phyloP scores from a whole-genome alignment of 352 stramenopile species.

The Thraustochytrium sp. region DNA sequence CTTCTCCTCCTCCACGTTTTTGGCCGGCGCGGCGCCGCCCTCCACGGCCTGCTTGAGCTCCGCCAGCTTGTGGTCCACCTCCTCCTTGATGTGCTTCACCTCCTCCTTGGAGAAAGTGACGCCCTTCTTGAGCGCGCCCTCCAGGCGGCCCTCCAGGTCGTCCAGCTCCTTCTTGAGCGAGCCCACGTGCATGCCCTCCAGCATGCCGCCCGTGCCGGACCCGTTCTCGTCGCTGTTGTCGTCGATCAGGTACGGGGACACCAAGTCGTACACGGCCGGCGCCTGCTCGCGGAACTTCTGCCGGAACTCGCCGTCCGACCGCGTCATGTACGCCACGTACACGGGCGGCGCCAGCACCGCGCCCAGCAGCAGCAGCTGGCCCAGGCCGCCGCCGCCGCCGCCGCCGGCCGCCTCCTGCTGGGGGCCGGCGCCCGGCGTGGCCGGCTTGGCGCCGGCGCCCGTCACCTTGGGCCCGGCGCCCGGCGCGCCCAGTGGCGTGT shows the following conservation, averaged over 20 bases:
- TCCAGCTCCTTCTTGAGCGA: neutral
- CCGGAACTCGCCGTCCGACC: neutral
- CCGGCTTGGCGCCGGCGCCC: neutral
- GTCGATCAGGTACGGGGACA: slow-evolving; percentile 4
- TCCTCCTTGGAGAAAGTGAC: slow-evolving; percentile 25
- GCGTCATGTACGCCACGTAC: slow-evolving; percentile 22
- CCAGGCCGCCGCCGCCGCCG: neutral
- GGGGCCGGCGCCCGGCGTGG: neutral
- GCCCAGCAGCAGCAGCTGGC: neutral
- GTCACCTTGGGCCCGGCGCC: no score
- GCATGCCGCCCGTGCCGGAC: neutral
- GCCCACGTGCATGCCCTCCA: neutral
- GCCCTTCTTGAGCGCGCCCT: neutral
- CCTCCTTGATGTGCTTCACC: neutral
- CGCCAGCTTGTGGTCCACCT: neutral
- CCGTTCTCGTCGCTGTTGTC: neutral
- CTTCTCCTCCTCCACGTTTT: neutral
- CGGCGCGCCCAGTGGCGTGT: no score
- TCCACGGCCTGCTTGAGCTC: neutral
- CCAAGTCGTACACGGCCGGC: slow-evolving; percentile 7
- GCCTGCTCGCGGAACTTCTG: neutral
- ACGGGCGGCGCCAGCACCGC: slow-evolving; percentile 9
- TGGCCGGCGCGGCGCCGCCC: neutral
- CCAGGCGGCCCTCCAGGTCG: neutral
- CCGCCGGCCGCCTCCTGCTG: neutral